Base-by-base conservation (phyloP, 2,329 filamentous ascomycete species). In the Didymella glomerata region DNA sequence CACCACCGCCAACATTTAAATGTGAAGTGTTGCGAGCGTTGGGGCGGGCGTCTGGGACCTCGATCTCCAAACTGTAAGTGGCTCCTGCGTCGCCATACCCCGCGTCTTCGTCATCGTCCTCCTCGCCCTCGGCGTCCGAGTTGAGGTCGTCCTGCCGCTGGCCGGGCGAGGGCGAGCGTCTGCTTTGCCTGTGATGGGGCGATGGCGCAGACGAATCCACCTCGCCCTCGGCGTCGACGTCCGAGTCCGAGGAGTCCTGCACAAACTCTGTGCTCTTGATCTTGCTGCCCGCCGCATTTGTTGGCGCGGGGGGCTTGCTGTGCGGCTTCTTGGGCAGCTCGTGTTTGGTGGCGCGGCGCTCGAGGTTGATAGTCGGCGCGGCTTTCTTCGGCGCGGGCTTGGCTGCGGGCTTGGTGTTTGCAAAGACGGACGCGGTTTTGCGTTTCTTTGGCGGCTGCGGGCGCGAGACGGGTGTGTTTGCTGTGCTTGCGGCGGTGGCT, bases 181-280 rank as follows among this genome's bases (percentile, higher is more conserved):
- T 44, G 8, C n/a, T 11, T 2, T 25, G 30, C 9, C 9, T 32
- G n/a, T 49, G 27, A 34, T 28, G 45, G 7, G 56, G 47, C 4
- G 45, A 42, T 8, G 40, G 38, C 9, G 27, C 11, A 1, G 41
- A 22, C 1, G 51, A 50, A 20, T 59, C 50, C 2, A 18, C 14
- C 10, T 63, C 65, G 22, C 69, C 64, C 13, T 65, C 66, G 7
- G 67, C 63, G n/a, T 59, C 56, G 20, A 54, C 32, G 16, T 68
- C 66, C 28, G 68, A 64, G 20, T 60, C 57, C 10, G 46, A 34
- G 34, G 72, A 71, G 48, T 73, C 69, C 10, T 73, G 66, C 1
- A 77, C 59, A 24, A 75, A 60, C 25, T 76, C 73, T 18, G 67
- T 62, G 38, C 68, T 72, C 46, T 76, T 76, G 64, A 74, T 73